A percentile compares a stretch with the other conserved stretches of the same genome.
These are phyloP conservation scores for Coniochaeta sp. DNA, from an alignment of 2,329 filamentous ascomycete species.

Conservation along the genomic window DNA sequence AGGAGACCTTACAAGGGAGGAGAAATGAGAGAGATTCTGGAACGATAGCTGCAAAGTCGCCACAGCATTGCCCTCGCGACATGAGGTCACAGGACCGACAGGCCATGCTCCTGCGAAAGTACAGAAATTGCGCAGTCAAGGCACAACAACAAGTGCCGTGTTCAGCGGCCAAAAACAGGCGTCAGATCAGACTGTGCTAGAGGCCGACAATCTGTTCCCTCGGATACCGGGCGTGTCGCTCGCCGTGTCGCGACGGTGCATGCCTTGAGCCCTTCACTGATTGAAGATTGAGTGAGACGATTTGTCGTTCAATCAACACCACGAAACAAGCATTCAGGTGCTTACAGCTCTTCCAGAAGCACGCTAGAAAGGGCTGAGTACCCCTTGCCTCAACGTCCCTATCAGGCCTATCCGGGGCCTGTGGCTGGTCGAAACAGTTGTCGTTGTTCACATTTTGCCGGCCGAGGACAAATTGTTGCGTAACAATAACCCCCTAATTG, in stretches of 20 bases:
- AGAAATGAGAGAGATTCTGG: no score
- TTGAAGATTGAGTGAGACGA: no score
- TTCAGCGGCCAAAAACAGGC: no score
- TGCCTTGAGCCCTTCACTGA: neutral
- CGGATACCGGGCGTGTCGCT: neutral
- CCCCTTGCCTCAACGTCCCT: neutral
- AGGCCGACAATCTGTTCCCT: no score
- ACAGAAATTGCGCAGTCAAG: no score
- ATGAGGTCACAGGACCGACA: no score
- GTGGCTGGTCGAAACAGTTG: neutral
- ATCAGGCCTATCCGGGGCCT: neutral
- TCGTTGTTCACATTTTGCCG: constrained; percentile 1
- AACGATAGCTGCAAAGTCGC: no score
- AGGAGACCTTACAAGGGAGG: neutral
- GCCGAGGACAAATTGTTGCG: constrained; percentile 3
- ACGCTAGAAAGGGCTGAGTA: neutral
- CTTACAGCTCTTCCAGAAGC: neutral
- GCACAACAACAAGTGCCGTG: no score
- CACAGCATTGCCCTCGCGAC: no score
- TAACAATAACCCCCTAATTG: neutral
- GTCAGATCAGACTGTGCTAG: no score
- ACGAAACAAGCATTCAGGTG: neutral
- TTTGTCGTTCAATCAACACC: neutral
- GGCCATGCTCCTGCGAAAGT: no score
- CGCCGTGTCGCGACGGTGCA: neutral